Evolutionary conservation across 768 basidiomycete genomes (phyloP).

Genomic region (Calvatia gigantea): DNA sequence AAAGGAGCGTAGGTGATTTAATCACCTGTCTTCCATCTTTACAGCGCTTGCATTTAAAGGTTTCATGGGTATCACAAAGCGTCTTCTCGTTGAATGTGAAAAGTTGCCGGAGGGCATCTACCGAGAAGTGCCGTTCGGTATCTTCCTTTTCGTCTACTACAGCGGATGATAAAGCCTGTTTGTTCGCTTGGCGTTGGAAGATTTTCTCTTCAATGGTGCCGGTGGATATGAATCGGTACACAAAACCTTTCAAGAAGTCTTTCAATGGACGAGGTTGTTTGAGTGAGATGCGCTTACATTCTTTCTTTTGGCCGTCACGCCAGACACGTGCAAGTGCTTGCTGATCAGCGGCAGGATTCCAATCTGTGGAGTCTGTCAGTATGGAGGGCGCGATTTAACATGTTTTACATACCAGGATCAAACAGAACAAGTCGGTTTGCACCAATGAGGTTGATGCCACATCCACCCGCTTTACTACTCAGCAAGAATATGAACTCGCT

Average conservation of each 20-base stretch:
- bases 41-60: slow-evolving; percentile 95
- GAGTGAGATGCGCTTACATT: slow-evolving; percentile 56
- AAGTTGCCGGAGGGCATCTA: slow-evolving; percentile 83
- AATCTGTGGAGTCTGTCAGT: slow-evolving; percentile 51
- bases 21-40: slow-evolving; percentile 78
- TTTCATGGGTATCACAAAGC: slow-evolving; percentile 92
- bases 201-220: slow-evolving; percentile 99
- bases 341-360: slow-evolving; percentile 98
- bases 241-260: slow-evolving; percentile 63
- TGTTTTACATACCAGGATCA: slow-evolving; percentile 69
- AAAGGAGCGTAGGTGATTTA: slow-evolving; percentile 84
- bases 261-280: not conserved
- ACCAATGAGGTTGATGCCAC: slow-evolving; percentile 96
- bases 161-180: slow-evolving; percentile 95
- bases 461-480: slow-evolving; percentile 94
- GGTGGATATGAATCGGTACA: slow-evolving; percentile 96
- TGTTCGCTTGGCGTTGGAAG: slow-evolving; percentile 94
- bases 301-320: slow-evolving; percentile 99
- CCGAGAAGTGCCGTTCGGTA: slow-evolving; percentile 90
- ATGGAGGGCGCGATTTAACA: not conserved
- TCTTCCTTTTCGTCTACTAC: slow-evolving; percentile 98
- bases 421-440: slow-evolving; percentile 95
- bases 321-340: slow-evolving; percentile 98
- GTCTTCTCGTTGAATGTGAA: slow-evolving; percentile 90
- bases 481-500: slow-evolving; percentile 94